Evolutionary conservation across 257 asterid genomes (phyloP), one percentile per base, ranked within the genome.

Genomic region (Penstemon davidsonii): DNA sequence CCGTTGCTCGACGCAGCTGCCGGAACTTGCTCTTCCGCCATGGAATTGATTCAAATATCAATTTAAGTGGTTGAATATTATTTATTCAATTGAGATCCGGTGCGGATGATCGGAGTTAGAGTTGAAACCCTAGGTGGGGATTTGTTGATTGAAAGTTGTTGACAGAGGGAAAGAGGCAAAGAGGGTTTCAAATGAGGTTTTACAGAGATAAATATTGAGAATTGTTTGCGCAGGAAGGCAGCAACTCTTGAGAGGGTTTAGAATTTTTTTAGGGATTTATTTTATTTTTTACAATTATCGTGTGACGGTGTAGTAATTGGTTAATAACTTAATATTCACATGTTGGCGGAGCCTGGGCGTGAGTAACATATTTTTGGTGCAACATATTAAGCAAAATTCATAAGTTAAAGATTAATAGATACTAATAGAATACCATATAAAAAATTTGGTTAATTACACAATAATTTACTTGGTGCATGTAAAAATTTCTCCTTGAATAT

Each of bases 1-100:
- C 54, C 15, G 54, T 49, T 49, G 54, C 54, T 46, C 69, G 89
- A 60, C 74, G 85, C 79, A 73, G 76, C 51, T 6, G 82, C 67
- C 67, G 67, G 8, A 38, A 39, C 66, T 60, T 69, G 73, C 13
- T 79, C 96, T 13, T 84, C 95, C 71, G 86, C 88, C 98, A 90
- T 93, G 1, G 50, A 72, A 19, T 71, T 38, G 71, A 62, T 39
- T 64, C 54, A 49, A 56, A 60, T 46, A 40, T 9, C 65, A 19
- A 55, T 36, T 18, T 12, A 55, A 50, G 67, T 61, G 39, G 39
- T 41, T 5, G 8, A 55, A 67, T 67, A 60, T 11, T 40, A 42
- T 12, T 25, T 36, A 52, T 19, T 18, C 64, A 62, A 64, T 10
- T 64, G 9, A 52, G 81, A 75, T 78, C 77, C 69, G 77, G 47